Evolutionary conservation across 192 early-diverging fungal species (phyloP).

Genomic region (Podila clonocystis): DNA sequence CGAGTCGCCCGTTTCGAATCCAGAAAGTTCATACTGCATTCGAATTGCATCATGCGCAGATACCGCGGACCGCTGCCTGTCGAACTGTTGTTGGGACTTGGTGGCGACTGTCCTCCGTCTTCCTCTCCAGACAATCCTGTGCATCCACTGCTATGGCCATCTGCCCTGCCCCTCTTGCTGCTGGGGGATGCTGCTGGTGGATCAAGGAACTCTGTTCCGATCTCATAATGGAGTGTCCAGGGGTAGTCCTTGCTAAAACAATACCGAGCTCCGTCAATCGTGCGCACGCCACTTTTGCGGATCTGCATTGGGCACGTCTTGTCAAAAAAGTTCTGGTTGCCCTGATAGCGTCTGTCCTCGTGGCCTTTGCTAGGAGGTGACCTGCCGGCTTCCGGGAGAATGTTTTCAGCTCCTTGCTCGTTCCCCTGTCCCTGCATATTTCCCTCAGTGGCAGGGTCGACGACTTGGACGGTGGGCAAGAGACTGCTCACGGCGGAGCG

Average conservation of each 20-base stretch:
- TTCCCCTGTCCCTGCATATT: not conserved
- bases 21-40: constrained; percentile 53
- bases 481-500: too few species aligned
- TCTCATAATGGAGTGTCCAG: constrained; percentile 36
- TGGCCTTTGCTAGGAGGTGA: too few species aligned
- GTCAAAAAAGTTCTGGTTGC: constrained; percentile 42
- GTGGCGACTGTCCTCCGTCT: too few species aligned
- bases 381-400: too few species aligned
- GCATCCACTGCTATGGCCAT: not conserved
- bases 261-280: constrained; percentile 23
- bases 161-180: not conserved
- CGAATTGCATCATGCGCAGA: constrained; percentile 19
- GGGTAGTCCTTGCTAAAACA: constrained; percentile 34
- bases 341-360: constrained; percentile 34
- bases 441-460: too few species aligned
- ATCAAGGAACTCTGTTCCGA: constrained; percentile 5
- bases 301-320: constrained; percentile 29
- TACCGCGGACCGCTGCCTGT: constrained; percentile 22
- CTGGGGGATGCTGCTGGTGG: not conserved
- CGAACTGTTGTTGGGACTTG: not conserved
- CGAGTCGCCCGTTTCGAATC: constrained; percentile 42
- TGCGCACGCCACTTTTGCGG: constrained; percentile 16
- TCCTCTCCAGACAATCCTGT: too few species aligned
- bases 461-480: too few species aligned
- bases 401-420: not conserved